Conservation (phyloP, 2,329 filamentous ascomycete genomes). For the Dothideomycetidae sp. region DNA sequence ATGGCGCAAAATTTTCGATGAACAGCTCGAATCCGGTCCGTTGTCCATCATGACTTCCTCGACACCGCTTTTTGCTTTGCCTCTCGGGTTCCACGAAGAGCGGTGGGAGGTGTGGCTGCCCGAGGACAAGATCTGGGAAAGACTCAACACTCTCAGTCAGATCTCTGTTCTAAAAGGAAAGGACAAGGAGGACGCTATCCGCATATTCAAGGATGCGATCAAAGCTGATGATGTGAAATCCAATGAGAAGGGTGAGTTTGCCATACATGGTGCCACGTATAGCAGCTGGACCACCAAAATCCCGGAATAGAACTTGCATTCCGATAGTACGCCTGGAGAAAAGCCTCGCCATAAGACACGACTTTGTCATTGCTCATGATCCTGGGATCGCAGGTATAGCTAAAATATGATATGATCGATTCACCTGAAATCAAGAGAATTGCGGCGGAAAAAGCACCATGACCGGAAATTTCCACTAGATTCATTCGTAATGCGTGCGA, state of each 20-base stretch:
- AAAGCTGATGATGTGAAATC: slow-evolving; percentile 38
- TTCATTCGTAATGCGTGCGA: no score
- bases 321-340: no score
- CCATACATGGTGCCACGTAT: slow-evolving; percentile 49
- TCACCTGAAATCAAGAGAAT: no score
- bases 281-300: slow-evolving; percentile 46
- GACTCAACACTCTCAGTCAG: slow-evolving; percentile 53
- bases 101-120: slow-evolving; percentile 45
- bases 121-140: slow-evolving; percentile 47
- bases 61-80: slow-evolving; percentile 45
- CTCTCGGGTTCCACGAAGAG: slow-evolving; percentile 43
- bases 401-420: no score
- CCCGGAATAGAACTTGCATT: slow-evolving; percentile 14
- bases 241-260: slow-evolving; percentile 48
- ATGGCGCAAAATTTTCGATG: slow-evolving; percentile 52
- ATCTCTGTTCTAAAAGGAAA: slow-evolving; percentile 44
- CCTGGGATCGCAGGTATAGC: background rate
- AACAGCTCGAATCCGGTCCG: slow-evolving; percentile 40
- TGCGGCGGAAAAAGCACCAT: no score
- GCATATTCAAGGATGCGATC: slow-evolving; percentile 42
- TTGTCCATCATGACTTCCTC: slow-evolving; percentile 27
- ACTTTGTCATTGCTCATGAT: background rate
- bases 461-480: slow-evolving; percentile 1
- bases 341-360: background rate
- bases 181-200: slow-evolving; percentile 31